These are phyloP conservation scores for Elsinoe fawcettii DNA, from an alignment of 2,329 filamentous ascomycete genomes.

Conservation along the genomic window DNA sequence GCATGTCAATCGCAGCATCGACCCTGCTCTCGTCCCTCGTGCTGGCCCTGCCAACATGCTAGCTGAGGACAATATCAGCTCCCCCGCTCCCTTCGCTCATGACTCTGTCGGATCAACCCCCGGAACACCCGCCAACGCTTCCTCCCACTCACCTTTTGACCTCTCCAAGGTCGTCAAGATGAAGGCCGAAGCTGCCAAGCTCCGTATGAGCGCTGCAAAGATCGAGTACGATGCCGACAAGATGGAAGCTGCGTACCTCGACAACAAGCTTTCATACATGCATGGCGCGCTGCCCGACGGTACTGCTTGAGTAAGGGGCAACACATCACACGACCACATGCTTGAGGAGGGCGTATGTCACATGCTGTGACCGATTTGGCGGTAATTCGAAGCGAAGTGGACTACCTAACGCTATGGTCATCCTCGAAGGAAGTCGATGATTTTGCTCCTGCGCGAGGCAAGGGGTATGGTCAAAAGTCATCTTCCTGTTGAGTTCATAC, in stretches of 20 bases:
- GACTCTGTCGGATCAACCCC: neutral
- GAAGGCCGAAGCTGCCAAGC: constrained; percentile 14
- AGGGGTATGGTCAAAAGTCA: neutral
- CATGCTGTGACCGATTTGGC: neutral
- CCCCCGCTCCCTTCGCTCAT: neutral
- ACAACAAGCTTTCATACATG: neutral
- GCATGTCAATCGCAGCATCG: neutral
- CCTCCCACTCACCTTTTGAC: neutral
- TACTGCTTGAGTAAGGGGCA: neutral
- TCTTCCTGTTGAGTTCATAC: neutral
- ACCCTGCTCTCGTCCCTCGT: neutral
- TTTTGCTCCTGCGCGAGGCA: neutral
- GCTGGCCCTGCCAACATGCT: neutral
- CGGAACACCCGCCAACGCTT: neutral
- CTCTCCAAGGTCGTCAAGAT: constrained; percentile 14
- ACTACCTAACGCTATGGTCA: neutral
- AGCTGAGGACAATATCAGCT: neutral
- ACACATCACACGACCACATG: neutral
- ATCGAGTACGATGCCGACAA: neutral
- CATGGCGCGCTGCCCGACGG: neutral
- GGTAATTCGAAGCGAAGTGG: neutral
- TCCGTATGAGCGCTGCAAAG: neutral
- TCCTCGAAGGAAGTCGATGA: neutral
- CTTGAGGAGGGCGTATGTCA: neutral
- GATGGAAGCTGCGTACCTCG: neutral